Evolutionary conservation across 495 filamentous ascomycete genomes (phyloP).

Genomic region (Neurospora sp.): DNA sequence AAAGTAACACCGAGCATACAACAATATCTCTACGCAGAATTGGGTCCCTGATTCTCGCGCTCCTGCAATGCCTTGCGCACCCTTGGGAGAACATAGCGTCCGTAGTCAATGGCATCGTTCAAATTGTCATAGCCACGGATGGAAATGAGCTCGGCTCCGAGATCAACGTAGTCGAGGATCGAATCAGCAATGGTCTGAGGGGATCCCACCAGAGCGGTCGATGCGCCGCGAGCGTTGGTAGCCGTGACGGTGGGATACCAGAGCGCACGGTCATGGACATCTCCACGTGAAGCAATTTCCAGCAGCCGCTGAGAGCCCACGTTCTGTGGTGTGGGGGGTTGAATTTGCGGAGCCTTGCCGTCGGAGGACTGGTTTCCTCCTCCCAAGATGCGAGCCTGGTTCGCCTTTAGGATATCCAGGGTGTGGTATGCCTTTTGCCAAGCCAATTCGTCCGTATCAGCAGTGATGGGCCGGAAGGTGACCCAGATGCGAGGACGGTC

Average conservation of each 20-base stretch:
- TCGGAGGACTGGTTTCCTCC: not conserved
- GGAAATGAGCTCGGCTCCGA: slow-evolving; percentile 43
- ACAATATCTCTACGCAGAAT: not conserved
- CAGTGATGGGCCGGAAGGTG: slow-evolving; percentile 44
- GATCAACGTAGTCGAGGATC: slow-evolving; percentile 42
- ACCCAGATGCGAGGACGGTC: slow-evolving; percentile 46
- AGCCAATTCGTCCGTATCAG: slow-evolving; percentile 45
- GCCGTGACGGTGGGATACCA: slow-evolving; percentile 49
- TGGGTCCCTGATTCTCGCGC: slow-evolving; percentile 3
- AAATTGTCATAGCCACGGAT: slow-evolving; percentile 47
- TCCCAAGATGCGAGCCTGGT: slow-evolving; percentile 1
- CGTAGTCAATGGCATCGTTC: slow-evolving; percentile 45
- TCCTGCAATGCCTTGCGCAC: slow-evolving; percentile 35
- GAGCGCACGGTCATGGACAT: slow-evolving; percentile 44
- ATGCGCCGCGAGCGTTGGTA: slow-evolving; percentile 44
- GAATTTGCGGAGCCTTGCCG: not conserved
- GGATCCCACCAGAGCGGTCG: slow-evolving; percentile 44
- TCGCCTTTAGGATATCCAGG: slow-evolving; percentile 28
- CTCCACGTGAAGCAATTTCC: slow-evolving; percentile 41
- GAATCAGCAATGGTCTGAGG: slow-evolving; percentile 38
- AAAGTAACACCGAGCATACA: not conserved
- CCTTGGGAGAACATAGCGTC: slow-evolving; percentile 36
- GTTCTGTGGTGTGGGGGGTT: slow-evolving; percentile 34
- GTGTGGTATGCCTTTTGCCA: slow-evolving; percentile 43
- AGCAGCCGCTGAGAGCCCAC: slow-evolving; percentile 44